Conservation (phyloP, 108 stramenopile genomes). For the Poteriospumella lacustris region DNA sequence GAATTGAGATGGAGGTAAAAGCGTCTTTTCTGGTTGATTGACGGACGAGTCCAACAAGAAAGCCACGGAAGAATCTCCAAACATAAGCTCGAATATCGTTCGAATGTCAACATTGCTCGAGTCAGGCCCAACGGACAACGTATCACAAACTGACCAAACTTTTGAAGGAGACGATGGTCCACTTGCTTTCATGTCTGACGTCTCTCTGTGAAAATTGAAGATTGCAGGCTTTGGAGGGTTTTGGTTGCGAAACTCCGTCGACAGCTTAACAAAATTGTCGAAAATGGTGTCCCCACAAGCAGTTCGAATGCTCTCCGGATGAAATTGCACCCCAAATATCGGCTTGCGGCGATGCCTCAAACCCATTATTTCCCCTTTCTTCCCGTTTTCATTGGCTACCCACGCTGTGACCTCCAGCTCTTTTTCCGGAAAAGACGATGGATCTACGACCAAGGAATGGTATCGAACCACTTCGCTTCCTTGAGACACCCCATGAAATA, state of each 20-base stretch:
- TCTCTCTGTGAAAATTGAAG: constrained; percentile 2
- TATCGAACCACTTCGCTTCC: constrained; percentile 77
- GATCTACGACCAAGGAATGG: constrained; percentile 74
- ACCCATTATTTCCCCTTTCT: constrained; percentile 65
- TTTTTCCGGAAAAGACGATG: constrained; percentile 23
- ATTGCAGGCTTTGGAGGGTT: not conserved
- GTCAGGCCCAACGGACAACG: not conserved
- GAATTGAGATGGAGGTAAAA: too few species aligned
- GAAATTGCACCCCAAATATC: constrained; percentile 89
- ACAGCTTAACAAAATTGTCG: not conserved
- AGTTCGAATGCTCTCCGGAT: constrained; percentile 85
- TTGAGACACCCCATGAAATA: constrained; percentile 41
- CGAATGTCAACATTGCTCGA: not conserved
- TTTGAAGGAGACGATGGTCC: too few species aligned
- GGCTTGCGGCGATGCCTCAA: constrained; percentile 64
- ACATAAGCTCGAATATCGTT: not conserved
- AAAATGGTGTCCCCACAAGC: constrained; percentile 19
- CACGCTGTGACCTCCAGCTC: not conserved
- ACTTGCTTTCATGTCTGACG: not conserved
- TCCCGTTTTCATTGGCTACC: not conserved
- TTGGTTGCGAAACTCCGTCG: not conserved
- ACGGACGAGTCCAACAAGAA: constrained; percentile 19
- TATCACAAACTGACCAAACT: constrained; percentile 3
- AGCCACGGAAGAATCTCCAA: not conserved
- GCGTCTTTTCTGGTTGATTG: too few species aligned